phyloP scores from a whole-genome alignment of 192 early-diverging fungal genomes.

The Backusella luteola region DNA sequence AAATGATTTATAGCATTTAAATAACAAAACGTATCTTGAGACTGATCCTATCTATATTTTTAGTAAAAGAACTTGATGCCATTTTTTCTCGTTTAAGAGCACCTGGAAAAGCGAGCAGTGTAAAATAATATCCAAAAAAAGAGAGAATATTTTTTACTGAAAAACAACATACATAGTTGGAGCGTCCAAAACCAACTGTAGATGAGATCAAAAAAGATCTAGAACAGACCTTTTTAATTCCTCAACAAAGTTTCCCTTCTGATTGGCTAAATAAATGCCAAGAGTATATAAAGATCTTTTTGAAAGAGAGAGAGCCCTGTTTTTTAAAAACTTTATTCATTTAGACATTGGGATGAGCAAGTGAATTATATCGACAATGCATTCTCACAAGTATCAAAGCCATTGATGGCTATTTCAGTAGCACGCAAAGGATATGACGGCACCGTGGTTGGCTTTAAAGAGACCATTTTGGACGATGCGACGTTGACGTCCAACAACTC shows the following conservation, averaged over 20 bases:
- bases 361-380: constrained; percentile 42
- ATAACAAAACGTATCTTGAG: background rate
- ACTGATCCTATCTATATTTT: background rate
- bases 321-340: background rate
- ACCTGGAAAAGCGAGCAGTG: background rate
- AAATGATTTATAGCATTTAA: background rate
- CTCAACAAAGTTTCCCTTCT: constrained; percentile 49
- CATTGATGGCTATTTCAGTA: constrained; percentile 48
- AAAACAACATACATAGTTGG: background rate
- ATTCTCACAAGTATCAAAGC: constrained; percentile 42
- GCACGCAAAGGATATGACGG: constrained; percentile 54
- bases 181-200: background rate
- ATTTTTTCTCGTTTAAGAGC: constrained; percentile 1
- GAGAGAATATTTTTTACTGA: background rate
- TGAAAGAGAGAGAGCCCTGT: too few species aligned
- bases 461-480: constrained; percentile 21
- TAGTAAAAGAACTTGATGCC: background rate
- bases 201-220: constrained; percentile 44
- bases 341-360: constrained; percentile 43
- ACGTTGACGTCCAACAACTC: constrained; percentile 59
- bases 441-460: constrained; percentile 45
- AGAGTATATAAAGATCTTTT: constrained; percentile 21
- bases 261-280: constrained; percentile 56
- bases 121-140: background rate
- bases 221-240: constrained; percentile 54